Evolutionary conservation across 2,329 filamentous ascomycete genomes (phyloP).

Genomic region (Fusarium buharicum): DNA sequence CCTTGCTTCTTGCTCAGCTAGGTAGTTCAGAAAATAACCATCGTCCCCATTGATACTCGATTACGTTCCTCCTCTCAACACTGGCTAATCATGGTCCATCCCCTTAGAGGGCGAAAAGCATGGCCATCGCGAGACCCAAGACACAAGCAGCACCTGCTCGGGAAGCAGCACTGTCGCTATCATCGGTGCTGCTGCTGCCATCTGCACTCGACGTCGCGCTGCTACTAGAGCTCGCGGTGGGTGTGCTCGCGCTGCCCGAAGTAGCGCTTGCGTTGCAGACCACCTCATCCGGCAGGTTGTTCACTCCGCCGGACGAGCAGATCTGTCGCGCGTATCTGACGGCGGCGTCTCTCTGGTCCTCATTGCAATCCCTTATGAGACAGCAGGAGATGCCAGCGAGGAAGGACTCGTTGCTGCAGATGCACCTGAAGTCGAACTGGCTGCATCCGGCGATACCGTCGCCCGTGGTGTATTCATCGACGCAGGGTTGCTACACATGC

Average conservation of each 20-base stretch:
- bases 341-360: constrained; percentile 48
- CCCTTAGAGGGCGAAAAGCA: constrained; percentile 47
- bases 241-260: constrained; percentile 16
- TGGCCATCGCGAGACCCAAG: constrained; percentile 44
- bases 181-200: neutral
- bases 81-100: neutral
- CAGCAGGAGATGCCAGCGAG: constrained; percentile 56
- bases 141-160: constrained; percentile 36
- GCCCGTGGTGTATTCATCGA: constrained; percentile 49
- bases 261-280: constrained; percentile 47
- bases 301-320: constrained; percentile 52
- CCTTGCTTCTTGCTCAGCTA: neutral
- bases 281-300: constrained; percentile 50
- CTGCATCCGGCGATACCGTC: constrained; percentile 53
- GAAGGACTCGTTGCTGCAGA: constrained; percentile 56
- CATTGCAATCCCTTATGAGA: constrained; percentile 50
- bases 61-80: constrained; percentile 10
- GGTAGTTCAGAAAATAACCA: constrained; percentile 8
- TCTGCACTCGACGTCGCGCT: constrained; percentile 5
- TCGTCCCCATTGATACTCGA: neutral
- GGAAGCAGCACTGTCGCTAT: constrained; percentile 18
- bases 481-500: constrained; percentile 47
- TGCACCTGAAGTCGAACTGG: constrained; percentile 53
- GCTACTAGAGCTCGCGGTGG: constrained; percentile 22
- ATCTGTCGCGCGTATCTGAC: constrained; percentile 53